These are phyloP conservation scores for Dictyophora rubrovolvata DNA, from an alignment of 768 basidiomycete genomes.

Conservation along the genomic window DNA sequence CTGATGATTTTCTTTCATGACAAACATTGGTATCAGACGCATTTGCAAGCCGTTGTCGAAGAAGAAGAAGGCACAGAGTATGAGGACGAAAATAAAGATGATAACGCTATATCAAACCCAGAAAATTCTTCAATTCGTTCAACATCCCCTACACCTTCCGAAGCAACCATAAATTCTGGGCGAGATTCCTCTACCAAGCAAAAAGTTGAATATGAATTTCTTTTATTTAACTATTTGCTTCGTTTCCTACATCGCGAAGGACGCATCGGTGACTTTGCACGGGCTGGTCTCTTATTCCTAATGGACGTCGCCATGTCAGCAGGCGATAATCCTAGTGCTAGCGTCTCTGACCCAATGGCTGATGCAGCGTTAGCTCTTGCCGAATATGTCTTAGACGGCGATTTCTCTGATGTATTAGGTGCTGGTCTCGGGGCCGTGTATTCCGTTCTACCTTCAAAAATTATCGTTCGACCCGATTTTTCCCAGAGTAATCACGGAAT, in stretches of 20 bases:
- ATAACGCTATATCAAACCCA: constrained; percentile 9
- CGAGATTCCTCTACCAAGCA: constrained; percentile 34
- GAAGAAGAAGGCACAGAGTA: constrained; percentile 54
- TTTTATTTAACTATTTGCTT: constrained; percentile 90
- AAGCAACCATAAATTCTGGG: constrained; percentile 44
- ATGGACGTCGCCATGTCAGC: constrained; percentile 96
- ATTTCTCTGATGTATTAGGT: constrained; percentile 94
- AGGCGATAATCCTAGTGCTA: constrained; percentile 27
- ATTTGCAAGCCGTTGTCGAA: constrained; percentile 67
- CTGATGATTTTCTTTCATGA: constrained; percentile 98
- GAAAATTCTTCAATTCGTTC: constrained; percentile 17
- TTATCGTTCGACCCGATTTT: constrained; percentile 47
- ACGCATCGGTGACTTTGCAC: constrained; percentile 84
- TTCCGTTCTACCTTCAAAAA: constrained; percentile 79
- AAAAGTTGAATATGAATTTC: constrained; percentile 88
- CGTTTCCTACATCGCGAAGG: constrained; percentile 94
- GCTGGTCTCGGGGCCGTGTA: constrained; percentile 91
- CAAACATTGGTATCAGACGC: constrained; percentile 75
- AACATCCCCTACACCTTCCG: constrained; percentile 54
- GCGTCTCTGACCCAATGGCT: constrained; percentile 51
- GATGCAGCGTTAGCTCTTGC: constrained; percentile 83
- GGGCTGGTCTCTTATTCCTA: constrained; percentile 85
- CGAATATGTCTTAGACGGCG: constrained; percentile 92
- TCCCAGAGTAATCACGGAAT: constrained; percentile 45
- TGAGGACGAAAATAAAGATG: constrained; percentile 29